phyloP scores from a whole-genome alignment of 805 yeast genomes.

The Cyberlindnera amylophila region DNA sequence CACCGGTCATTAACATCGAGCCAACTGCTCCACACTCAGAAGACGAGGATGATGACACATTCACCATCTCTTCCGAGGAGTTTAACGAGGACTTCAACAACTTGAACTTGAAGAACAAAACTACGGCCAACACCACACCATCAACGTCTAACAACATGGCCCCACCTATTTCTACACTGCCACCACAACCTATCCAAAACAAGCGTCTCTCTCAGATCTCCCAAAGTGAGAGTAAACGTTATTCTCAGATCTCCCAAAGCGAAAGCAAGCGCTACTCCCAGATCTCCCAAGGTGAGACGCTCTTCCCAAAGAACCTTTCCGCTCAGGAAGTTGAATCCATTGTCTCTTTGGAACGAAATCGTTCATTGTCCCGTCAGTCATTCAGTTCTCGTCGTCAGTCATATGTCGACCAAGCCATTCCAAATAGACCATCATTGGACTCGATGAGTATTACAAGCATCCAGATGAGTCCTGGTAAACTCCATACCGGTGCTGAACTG shows the following conservation, averaged over 20 bases:
- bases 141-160: too few species aligned
- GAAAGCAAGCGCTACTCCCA: constrained; percentile 14
- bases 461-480: constrained; percentile 11
- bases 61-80: constrained; percentile 16
- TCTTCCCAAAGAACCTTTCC: constrained; percentile 69
- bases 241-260: constrained; percentile 5
- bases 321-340: constrained; percentile 71
- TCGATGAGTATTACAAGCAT: constrained; percentile 10
- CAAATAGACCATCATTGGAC: constrained; percentile 10
- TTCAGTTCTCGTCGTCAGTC: constrained; percentile 25
- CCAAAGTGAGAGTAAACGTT: constrained; percentile 4
- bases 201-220: constrained; percentile 10
- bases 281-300: constrained; percentile 45
- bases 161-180: constrained; percentile 2
- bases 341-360: constrained; percentile 60
- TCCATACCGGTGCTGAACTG: constrained; percentile 27
- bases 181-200: constrained; percentile 3
- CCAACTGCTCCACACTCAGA: background rate
- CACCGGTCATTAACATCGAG: constrained; percentile 1
- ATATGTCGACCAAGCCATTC: constrained; percentile 20
- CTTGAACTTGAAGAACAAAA: constrained; percentile 2
- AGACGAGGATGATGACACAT: constrained; percentile 3
- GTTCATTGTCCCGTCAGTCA: constrained; percentile 48
- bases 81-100: constrained; percentile 28
- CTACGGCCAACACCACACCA: too few species aligned